Conservation (phyloP, 2,329 filamentous ascomycete species). For the Aureobasidium zeae region DNA sequence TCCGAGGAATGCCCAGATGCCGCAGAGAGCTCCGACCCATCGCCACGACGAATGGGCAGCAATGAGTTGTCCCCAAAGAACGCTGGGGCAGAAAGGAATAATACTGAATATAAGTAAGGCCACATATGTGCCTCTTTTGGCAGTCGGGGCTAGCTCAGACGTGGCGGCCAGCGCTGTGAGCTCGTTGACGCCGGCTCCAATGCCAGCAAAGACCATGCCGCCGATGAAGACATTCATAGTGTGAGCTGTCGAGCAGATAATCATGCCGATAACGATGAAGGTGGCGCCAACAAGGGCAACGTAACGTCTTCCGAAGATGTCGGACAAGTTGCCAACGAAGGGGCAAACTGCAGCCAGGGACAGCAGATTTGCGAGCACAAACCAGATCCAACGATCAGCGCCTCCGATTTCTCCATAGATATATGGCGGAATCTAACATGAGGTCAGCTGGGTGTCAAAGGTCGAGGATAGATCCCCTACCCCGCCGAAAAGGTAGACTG, state of each 20-base stretch:
- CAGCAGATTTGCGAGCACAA: constrained; percentile 43
- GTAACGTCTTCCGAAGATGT: constrained; percentile 53
- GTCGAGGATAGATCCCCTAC: too few relatives aligned
- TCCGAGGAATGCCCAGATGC: constrained; percentile 42
- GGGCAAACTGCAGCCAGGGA: constrained; percentile 49
- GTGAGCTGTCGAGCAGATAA: constrained; percentile 49
- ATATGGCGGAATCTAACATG: constrained; percentile 40
- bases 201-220: constrained; percentile 52
- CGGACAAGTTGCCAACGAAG: constrained; percentile 58
- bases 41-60: constrained; percentile 43
- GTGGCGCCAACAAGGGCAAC: constrained; percentile 48
- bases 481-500: constrained; percentile 38
- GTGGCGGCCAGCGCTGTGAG: constrained; percentile 59
- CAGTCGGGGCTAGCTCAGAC: constrained; percentile 57
- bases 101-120: constrained; percentile 52
- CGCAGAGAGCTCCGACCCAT: constrained; percentile 46
- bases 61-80: constrained; percentile 53
- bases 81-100: constrained; percentile 53
- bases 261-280: constrained; percentile 50
- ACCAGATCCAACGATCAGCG: constrained; percentile 53
- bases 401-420: constrained; percentile 55
- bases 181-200: constrained; percentile 59
- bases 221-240: constrained; percentile 55
- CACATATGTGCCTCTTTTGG: constrained; percentile 56
- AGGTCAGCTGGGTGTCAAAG: constrained; percentile 22